Base-by-base conservation (phyloP, 2,329 filamentous ascomycete genomes). In the Cladosporium velox region DNA sequence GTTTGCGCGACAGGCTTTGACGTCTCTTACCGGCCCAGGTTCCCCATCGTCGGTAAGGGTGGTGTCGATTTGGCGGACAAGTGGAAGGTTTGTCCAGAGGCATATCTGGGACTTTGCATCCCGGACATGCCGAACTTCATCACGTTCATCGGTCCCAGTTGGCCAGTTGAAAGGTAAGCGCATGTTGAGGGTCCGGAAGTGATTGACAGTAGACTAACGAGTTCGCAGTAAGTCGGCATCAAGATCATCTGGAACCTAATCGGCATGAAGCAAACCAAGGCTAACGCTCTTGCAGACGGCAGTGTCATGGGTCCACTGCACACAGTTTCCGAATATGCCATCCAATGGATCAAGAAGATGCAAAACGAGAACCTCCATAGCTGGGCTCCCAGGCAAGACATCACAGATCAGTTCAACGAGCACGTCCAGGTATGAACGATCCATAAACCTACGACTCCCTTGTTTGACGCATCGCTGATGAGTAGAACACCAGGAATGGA, bases 1-100 rank as follows among this genome's bases (percentile, higher is more conserved):
- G 70, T 81, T 18, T 82, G 79, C 66, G 80, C 80, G 0, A 82
- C 80, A 0, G 80, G 80, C 24, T 82, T 82, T 70, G 79, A 82
- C 64, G 78, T 81, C 15, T 77, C 77, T 1, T 82, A 80, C 69
- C 70, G 71, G 2, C 80, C 80, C 0, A 74, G 79, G 10, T 83
- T 82, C 71, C 78, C 79, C 0, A 71, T 83, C 41, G 74, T 82
- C 4, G 80, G 80, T 4, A 75, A 73, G 55, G 74, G 78, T 35
- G 79, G 80, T 1, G 70, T 79, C 0, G 72, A 79, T 59, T 70
- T 83, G 49, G 73, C 74, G 32, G 74, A 79, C 18, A 79, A 78
- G 49, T 81, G 79, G 79, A 77, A 74, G 24, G 75, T 77, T 59
- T 72, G 68, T 30, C 79, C 79, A 0, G 76, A 81, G 65, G 71